A percentile compares a stretch with the other conserved stretches of the same genome.
These are phyloP conservation scores for Sporisorium scitamineum DNA, from an alignment of 1,284 basidiomycete species.

Conservation along the genomic window DNA sequence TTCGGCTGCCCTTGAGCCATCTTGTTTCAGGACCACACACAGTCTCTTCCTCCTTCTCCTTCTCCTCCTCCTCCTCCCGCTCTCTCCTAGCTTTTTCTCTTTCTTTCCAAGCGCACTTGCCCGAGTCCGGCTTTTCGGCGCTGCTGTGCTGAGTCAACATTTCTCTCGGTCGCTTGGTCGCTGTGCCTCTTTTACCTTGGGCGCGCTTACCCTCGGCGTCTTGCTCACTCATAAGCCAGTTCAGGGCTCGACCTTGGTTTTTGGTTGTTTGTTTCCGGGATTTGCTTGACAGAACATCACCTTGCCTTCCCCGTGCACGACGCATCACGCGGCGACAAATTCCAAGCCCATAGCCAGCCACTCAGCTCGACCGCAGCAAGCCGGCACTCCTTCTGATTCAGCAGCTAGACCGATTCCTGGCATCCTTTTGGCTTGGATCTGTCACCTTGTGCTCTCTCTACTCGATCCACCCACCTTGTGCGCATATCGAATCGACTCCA, in stretches of 20 bases:
- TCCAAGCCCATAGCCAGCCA: background rate
- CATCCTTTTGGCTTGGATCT: background rate
- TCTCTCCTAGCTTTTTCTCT: background rate
- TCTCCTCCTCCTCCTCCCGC: background rate
- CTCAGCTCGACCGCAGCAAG: background rate
- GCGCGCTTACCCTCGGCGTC: background rate
- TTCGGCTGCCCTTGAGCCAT: background rate
- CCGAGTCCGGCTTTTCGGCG: background rate
- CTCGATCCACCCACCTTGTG: background rate
- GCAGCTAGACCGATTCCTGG: background rate
- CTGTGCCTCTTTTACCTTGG: too few relatives aligned
- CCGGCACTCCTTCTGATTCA: background rate
- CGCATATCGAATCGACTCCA: background rate
- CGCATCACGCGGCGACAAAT: background rate
- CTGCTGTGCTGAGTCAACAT: background rate
- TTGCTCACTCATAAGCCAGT: constrained; percentile 4
- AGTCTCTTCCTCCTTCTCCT: background rate
- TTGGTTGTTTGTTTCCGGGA: background rate
- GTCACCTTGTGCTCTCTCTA: background rate
- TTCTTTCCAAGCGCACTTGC: background rate
- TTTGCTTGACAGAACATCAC: background rate
- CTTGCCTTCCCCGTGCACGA: background rate
- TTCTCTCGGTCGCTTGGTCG: background rate
- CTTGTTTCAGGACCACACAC: constrained; percentile 4
- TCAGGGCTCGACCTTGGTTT: background rate